A percentile compares a stretch with the other conserved stretches of the same genome.
Evolutionary conservation across 768 basidiomycete genomes (phyloP).

Genomic region (Trametes cingulata): DNA sequence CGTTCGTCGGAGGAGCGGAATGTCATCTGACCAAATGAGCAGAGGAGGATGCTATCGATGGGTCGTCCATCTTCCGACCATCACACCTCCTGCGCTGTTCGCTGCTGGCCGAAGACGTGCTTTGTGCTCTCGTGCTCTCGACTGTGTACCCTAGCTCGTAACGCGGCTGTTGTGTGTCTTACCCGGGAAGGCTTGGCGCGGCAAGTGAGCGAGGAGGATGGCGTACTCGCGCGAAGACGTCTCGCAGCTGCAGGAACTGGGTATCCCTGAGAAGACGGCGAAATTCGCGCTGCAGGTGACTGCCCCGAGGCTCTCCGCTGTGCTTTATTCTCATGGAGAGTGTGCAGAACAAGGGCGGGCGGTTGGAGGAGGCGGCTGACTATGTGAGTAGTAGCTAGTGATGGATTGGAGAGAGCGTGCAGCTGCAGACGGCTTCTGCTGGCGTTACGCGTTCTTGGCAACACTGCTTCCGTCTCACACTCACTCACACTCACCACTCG

Average conservation of each 20-base stretch:
- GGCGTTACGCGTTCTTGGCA: conserved; percentile 15
- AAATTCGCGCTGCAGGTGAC: conserved; percentile 22
- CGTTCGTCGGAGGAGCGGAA: conserved; percentile 3
- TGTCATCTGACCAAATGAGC: not conserved
- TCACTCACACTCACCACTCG: conserved; percentile 7
- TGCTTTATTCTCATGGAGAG: conserved; percentile 3
- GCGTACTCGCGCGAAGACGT: conserved; percentile 10
- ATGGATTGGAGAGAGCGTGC: not conserved
- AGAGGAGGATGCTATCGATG: not conserved
- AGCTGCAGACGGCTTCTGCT: not conserved
- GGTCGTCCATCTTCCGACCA: not conserved
- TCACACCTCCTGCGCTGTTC: not conserved
- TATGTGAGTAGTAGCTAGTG: conserved; percentile 16
- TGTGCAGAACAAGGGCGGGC: conserved; percentile 18
- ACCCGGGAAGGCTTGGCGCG: not conserved
- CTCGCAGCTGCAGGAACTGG: conserved; percentile 13
- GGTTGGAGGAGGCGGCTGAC: conserved; percentile 14
- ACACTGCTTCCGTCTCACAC: conserved; percentile 10
- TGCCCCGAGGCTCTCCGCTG: not conserved
- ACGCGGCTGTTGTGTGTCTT: not conserved
- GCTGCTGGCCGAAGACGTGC: not conserved
- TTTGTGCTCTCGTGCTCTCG: not conserved
- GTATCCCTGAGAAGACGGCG: conserved; percentile 12
- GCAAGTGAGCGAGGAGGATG: not conserved
- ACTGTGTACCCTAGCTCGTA: not conserved